phyloP scores from a whole-genome alignment of 2,329 filamentous ascomycete species.

The Claviceps sp. region DNA sequence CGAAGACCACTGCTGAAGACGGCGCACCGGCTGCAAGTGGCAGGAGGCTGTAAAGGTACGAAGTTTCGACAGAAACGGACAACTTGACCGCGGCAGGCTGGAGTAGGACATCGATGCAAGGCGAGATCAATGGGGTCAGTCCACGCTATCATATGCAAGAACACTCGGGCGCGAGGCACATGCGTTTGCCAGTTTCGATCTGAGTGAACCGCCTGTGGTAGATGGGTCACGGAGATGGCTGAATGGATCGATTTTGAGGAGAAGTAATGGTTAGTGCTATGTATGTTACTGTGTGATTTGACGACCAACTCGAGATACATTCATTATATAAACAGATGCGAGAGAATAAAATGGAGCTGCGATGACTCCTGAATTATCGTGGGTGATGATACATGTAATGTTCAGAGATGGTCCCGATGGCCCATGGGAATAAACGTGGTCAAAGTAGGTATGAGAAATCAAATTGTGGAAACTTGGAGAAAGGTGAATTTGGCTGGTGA shows the following conservation, averaged over 20 bases:
- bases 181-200: not conserved
- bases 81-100: not conserved
- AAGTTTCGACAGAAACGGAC: not conserved
- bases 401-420: too few relatives aligned
- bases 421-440: too few relatives aligned
- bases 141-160: not conserved
- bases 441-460: too few relatives aligned
- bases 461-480: too few relatives aligned
- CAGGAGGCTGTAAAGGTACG: not conserved
- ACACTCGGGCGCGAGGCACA: not conserved
- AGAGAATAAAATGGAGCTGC: not conserved
- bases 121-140: not conserved
- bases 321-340: not conserved
- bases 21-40: not conserved
- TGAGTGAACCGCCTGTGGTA: not conserved
- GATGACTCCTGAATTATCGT: not conserved
- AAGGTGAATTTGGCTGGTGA: too few relatives aligned
- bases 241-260: not conserved
- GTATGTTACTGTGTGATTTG: not conserved
- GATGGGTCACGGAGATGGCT: not conserved
- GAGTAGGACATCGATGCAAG: not conserved
- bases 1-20: not conserved
- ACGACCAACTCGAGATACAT: constrained; percentile 3
- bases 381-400: not conserved
- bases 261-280: not conserved